phyloP scores from a whole-genome alignment of 441 rosid species.

The Biscutella laevigata region DNA sequence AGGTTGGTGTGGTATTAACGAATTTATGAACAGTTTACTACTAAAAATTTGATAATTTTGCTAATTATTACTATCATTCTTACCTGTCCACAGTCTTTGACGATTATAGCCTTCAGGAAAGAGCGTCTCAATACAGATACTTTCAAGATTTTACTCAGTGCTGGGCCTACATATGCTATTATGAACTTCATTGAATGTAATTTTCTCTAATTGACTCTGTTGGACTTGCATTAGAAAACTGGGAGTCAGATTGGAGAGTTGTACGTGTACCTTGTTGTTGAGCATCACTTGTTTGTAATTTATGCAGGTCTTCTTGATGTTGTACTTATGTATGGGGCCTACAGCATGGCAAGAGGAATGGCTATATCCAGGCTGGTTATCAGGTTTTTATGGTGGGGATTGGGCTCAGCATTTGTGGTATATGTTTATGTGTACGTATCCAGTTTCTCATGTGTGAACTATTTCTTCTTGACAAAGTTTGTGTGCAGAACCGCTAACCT shows the following conservation, averaged over 20 bases:
- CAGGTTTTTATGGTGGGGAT: conserved; percentile 83
- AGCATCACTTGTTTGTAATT: conserved; percentile 21
- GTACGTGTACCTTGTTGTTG: conserved; percentile 12
- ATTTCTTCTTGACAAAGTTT: conserved; percentile 10
- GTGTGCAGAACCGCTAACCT: conserved; percentile 11
- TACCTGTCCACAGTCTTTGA: conserved; percentile 53
- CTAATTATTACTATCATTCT: not conserved
- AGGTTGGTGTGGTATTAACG: conserved; percentile 42
- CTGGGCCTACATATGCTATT: conserved; percentile 83
- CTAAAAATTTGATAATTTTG: conserved; percentile 15
- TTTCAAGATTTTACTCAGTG: conserved; percentile 75
- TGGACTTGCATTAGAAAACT: conserved; percentile 16
- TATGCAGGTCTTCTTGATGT: conserved; percentile 78
- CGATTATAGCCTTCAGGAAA: conserved; percentile 79
- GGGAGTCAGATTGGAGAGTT: conserved; percentile 8
- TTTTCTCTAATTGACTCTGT: conserved; percentile 18
- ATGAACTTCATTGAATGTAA: conserved; percentile 92
- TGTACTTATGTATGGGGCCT: conserved; percentile 92
- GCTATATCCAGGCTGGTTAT: conserved; percentile 95
- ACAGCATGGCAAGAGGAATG: conserved; percentile 92
- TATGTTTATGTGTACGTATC: conserved; percentile 75
- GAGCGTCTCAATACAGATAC: conserved; percentile 56
- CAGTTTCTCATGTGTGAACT: not conserved
- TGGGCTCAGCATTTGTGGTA: conserved; percentile 62
- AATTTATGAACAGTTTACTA: conserved; percentile 15